Evolutionary conservation across 2,329 filamentous ascomycete genomes (phyloP), one percentile per base, ranked within the genome.

Genomic region (Sporothrix curviconia): DNA sequence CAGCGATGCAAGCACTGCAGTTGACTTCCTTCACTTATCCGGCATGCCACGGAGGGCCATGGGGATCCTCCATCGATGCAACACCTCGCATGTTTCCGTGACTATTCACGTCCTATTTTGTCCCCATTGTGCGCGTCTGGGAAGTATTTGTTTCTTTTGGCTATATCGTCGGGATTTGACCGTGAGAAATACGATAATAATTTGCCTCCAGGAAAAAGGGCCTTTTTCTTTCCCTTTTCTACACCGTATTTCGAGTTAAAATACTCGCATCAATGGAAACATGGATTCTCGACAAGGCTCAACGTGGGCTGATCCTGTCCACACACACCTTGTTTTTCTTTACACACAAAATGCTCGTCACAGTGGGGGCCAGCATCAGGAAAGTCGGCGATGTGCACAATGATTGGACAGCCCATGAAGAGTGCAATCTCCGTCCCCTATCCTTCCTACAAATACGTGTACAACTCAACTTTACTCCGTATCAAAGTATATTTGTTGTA

Each of bases 351-450:
- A 17, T 34, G 44, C 30, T 30, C 32, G 30, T 22, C 30, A 24
- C 30, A 50, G 46, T 36, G 30, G 17, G 17, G 30, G 19, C 30
- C 46, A 50, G 24, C 12, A 49, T 15, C 15, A 17, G 22, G 3
- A 30, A 51, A 22, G 39, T 17, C 9, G 12, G 50, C 7, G 37
- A 32, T n/a, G 22, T 25, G 7, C 15, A 25, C 7, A 15, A 19
- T 54, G 51, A 54, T 54, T 54, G 51, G 51, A 32, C 14, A 8
- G 12, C 24, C 14, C 9, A 7, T 36, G 28, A 54, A 17, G 17
- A 44, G 39, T 14, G 51, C 28, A 54, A 54, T 54, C 36, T 54
- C 51, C 51, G 51, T 11, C 30, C n/a, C 28, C 11, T 32, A 5
- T 11, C 28, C n/a, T n/a, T n/a, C n/a, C n/a, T n/a, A n/a, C n/a